Evolutionary conservation across 2,329 filamentous ascomycete genomes (phyloP), one percentile per base, ranked within the genome.

Genomic region (Alternaria incomplexa): DNA sequence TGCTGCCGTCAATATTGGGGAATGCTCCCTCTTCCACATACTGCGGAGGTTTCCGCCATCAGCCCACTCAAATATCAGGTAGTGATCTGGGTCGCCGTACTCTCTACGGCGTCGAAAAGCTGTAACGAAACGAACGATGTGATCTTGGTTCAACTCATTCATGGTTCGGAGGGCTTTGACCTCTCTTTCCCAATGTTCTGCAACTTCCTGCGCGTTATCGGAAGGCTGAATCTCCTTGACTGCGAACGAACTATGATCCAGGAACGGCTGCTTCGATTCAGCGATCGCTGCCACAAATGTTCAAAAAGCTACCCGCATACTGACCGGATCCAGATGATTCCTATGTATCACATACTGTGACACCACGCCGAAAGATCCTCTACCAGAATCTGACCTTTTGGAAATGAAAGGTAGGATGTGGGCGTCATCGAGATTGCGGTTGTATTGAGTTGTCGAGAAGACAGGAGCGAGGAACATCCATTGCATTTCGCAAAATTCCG

Each of bases 21-120:
- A 10, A 25, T 60, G 64, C 4, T 20, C 56, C 5, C 7, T 25
- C 3, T 68, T 55, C 69, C 71, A 73, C 6, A 72, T 48, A 46
- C 63, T 32, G 4, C 51, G 23, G 7, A 74, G 65, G 48, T 68
- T 73, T 3, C 71, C 71, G 1, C 66, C 68, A 10, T 73, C 61
- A 0, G 72, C 72, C 71, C 71, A 74, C n/a, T 70, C 61, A 10
- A 69, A 67, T 11, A 73, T 65, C 1, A 74, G 12, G 40, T 68
- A 72, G 9, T 72, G 58, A 20, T 58, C 61, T 2, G 26, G 15
- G 5, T 46, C 56, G 2, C 50, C 40, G 8, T 26, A 1, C 6
- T 36, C 23, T 20, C 58, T 22, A 11, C 43, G 36, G 15, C 67
- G 50, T 9, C 60, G 48, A 15, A 72, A 70, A 17, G 67, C 65